Conservation (phyloP, 139 green algal genomes). For the Closterium sp. region DNA sequence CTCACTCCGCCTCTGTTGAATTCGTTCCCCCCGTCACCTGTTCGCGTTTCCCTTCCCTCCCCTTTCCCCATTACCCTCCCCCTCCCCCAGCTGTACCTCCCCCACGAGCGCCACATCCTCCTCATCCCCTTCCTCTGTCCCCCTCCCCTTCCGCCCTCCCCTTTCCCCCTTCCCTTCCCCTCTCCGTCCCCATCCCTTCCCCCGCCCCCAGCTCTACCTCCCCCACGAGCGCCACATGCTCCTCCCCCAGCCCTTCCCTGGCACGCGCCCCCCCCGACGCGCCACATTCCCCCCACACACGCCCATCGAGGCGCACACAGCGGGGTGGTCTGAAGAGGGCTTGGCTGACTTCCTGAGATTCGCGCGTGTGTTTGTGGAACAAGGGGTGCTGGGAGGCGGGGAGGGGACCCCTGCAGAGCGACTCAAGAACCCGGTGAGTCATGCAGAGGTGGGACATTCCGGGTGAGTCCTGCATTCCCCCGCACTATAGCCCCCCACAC, state of each 20-base stretch:
- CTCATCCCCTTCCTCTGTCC: background rate
- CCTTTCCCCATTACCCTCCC: background rate
- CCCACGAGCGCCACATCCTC: background rate
- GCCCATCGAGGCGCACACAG: background rate
- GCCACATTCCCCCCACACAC: background rate
- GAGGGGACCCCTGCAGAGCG: background rate
- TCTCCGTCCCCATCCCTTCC: background rate
- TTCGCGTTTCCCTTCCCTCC: no score
- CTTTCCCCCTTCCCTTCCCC: background rate
- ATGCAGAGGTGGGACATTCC: no score
- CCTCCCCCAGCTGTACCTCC: background rate
- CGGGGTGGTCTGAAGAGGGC: background rate
- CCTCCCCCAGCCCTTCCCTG: background rate
- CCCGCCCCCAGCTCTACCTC: background rate
- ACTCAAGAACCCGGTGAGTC: no score
- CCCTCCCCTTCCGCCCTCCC: background rate
- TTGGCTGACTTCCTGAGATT: background rate
- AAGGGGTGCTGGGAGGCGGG: background rate
- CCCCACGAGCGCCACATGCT: background rate
- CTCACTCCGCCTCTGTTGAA: no score
- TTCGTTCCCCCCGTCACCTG: no score
- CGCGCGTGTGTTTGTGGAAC: background rate
- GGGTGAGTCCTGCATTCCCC: no score
- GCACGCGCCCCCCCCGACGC: background rate
- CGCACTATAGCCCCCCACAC: no score